Evolutionary conservation across 2,329 filamentous ascomycete species (phyloP).

Genomic region (Aureobasidium sp.): DNA sequence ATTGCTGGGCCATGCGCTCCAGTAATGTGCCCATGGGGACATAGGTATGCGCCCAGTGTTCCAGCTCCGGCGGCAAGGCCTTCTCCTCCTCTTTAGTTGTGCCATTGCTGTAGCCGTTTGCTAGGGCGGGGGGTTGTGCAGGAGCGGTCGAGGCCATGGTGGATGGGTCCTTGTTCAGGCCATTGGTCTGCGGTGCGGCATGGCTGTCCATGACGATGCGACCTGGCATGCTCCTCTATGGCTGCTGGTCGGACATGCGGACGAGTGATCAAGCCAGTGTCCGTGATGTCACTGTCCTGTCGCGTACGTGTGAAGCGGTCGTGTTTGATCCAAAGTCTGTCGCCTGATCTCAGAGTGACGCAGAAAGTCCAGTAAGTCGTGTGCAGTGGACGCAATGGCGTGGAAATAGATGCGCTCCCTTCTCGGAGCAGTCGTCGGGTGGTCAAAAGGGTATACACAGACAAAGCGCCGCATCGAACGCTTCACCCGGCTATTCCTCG

Average conservation of each 20-base stretch:
- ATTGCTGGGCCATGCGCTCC: slow-evolving; percentile 70
- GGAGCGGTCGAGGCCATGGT: slow-evolving; percentile 18
- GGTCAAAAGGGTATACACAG: not conserved
- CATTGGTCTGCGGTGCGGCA: slow-evolving; percentile 31
- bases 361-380: not conserved
- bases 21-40: slow-evolving; percentile 68
- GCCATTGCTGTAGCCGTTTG: slow-evolving; percentile 12
- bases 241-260: slow-evolving; percentile 18
- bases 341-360: not conserved
- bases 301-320: not conserved
- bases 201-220: slow-evolving; percentile 41
- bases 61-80: slow-evolving; percentile 41
- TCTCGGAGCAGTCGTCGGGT: not conserved
- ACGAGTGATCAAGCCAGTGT: not conserved
- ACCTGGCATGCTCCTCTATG: slow-evolving; percentile 37
- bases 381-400: not conserved
- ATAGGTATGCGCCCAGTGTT: slow-evolving; percentile 65
- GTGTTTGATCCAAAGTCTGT: not conserved
- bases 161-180: slow-evolving; percentile 23
- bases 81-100: slow-evolving; percentile 4
- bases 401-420: not conserved
- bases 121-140: slow-evolving; percentile 16
- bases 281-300: slow-evolving; percentile 2
- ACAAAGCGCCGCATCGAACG: slow-evolving; percentile 5
- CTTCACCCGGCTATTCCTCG: not conserved